Conservation (phyloP, 2,329 filamentous ascomycete genomes). For the Didymella pinodella region DNA sequence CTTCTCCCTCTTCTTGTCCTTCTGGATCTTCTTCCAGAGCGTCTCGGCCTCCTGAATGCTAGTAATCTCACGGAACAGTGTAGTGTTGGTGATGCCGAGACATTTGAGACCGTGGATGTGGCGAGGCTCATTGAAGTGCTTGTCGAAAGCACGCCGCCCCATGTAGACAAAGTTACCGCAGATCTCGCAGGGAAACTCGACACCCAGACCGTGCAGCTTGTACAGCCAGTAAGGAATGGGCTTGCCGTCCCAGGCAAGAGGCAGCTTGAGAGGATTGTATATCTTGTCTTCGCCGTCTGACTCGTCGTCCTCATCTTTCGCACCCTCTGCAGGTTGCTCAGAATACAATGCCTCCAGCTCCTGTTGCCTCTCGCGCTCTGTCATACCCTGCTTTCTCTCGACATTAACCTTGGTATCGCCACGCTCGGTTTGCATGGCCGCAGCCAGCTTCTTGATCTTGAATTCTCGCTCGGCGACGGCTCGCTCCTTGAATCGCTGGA, state of each 20-base stretch:
- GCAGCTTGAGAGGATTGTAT: conserved; percentile 96
- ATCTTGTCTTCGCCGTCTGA: conserved; percentile 79
- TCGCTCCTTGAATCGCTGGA: conserved; percentile 74
- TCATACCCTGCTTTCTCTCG: conserved; percentile 97
- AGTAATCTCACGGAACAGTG: conserved; percentile 92
- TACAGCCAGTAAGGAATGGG: conserved; percentile 99
- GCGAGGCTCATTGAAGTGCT: conserved; percentile 94
- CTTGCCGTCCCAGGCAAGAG: conserved; percentile 97
- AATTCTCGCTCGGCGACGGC: conserved; percentile 90
- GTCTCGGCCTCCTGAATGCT: conserved; percentile 86
- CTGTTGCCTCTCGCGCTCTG: conserved; percentile 90
- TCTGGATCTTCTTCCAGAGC: conserved; percentile 92
- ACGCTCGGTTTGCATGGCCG: conserved; percentile 85
- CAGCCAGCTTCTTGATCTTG: conserved; percentile 78
- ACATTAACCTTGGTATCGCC: conserved; percentile 92
- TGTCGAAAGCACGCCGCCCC: conserved; percentile 94
- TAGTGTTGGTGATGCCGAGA: conserved; percentile 89
- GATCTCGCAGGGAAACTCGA: conserved; percentile 94
- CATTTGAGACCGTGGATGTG: conserved; percentile 96
- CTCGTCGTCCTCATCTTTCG: conserved; percentile 71
- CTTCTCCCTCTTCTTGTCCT: conserved; percentile 80
- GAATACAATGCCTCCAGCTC: conserved; percentile 88
- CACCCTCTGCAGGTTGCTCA: conserved; percentile 63
- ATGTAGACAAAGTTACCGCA: conserved; percentile 99
- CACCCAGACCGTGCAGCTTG: conserved; percentile 91